Base-by-base conservation (phyloP, 345 rosid species). In the Dipteronia dyeriana region DNA sequence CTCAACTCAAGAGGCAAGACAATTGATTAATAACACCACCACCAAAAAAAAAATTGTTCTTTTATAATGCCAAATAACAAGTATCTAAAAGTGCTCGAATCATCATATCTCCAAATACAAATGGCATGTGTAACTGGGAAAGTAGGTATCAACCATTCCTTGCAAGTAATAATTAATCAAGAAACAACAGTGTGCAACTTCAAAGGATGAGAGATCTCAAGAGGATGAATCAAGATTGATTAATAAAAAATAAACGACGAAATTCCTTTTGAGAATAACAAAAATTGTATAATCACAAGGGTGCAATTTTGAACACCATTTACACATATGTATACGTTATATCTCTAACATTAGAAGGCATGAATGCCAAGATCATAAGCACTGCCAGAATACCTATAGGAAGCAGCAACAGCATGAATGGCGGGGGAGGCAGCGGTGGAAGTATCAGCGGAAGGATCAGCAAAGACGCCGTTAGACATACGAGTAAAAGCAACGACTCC, bases 391-490 rank as follows among this genome's bases (percentile, higher is more conserved):
- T 93, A 63, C 84, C 91, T 62, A 93, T 84, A 13, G 98, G 97
- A 75, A 93, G 81, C 82, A 93, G 74, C 54, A 93, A 94, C 77
- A 93, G 57, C 94, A 91, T 72, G 65, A 90, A 90, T 0, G 98
- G 98, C 2, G 98, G 98, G 0, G 95, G 98, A 25, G 97, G 97
- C 87, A 93, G 78, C 3, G 97, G 98, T 0, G 97, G 97, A 5
- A 93, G 91, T 29, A 93, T 77, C 87, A 93, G 69, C 1, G 98
- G 98, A n/a, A 93, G 86, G 70, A 93, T 83, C 85, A 93, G 82
- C 74, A 93, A 79, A 0, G 92, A 91, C 7, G 86, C 92, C 5
- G 98, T 91, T 19, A 93, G 83, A 75, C 92, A 84, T 16, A 88
- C 41, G 53, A 93, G 86, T 64, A 91, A 14, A 59, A 88, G 74